phyloP scores from a whole-genome alignment of 192 early-diverging fungal species.

The Backusella morwellensis region DNA sequence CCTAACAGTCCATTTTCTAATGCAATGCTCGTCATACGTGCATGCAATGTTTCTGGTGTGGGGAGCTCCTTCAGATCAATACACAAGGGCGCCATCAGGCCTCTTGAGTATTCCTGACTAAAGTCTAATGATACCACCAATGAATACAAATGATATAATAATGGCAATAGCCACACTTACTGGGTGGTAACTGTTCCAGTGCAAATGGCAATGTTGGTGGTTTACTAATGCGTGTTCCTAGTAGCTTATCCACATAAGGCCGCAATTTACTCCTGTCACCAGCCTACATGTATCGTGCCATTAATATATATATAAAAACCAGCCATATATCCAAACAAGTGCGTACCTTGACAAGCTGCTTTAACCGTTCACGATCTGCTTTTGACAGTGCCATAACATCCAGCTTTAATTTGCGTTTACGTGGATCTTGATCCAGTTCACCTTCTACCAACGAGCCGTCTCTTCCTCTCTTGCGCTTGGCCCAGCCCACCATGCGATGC shows the following conservation, averaged over 20 bases:
- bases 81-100: constrained; percentile 65
- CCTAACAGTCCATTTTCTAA: constrained; percentile 65
- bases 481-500: constrained; percentile 56
- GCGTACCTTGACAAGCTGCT: constrained; percentile 56
- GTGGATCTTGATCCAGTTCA: constrained; percentile 41
- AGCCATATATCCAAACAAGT: neutral
- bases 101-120: constrained; percentile 59
- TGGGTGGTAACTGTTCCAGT: constrained; percentile 46
- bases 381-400: constrained; percentile 69
- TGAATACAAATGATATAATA: neutral
- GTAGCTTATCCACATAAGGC: constrained; percentile 19
- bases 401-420: constrained; percentile 64
- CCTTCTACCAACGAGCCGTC: constrained; percentile 37
- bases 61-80: constrained; percentile 66
- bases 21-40: constrained; percentile 67
- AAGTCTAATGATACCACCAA: constrained; percentile 17
- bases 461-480: constrained; percentile 48
- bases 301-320: neutral
- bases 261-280: constrained; percentile 19
- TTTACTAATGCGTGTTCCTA: constrained; percentile 36
- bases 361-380: constrained; percentile 63
- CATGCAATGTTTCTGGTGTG: constrained; percentile 57
- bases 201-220: constrained; percentile 49
- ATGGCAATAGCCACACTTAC: constrained; percentile 23
- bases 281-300: neutral